These are phyloP conservation scores for Quercus tomentella DNA, from an alignment of 331 rosid genomes.

Conservation along the genomic window DNA sequence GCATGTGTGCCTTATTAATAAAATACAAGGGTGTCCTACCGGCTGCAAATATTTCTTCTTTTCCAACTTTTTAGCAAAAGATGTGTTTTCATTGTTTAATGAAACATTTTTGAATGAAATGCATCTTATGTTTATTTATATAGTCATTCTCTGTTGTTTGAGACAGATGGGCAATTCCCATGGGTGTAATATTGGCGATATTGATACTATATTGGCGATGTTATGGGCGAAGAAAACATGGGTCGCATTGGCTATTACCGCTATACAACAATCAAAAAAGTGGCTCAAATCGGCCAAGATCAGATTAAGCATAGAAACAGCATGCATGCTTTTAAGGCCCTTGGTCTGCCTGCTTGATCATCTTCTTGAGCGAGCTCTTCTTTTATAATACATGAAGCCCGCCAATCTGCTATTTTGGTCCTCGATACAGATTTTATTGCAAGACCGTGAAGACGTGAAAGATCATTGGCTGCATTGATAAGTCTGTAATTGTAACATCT, in stretches of 20 bases:
- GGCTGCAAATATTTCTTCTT: neutral
- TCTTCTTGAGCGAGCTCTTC: slow-evolving; percentile 34
- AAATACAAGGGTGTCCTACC: neutral
- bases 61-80: neutral
- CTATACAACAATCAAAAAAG: slow-evolving; percentile 48
- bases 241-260: slow-evolving; percentile 70
- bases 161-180: slow-evolving; percentile 93
- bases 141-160: slow-evolving; percentile 2
- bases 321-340: slow-evolving; percentile 5
- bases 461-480: slow-evolving; percentile 16
- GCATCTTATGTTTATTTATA: neutral
- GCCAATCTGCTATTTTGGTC: slow-evolving; percentile 12
- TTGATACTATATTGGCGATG: slow-evolving; percentile 79
- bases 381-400: slow-evolving; percentile 33
- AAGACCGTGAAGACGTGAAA: slow-evolving; percentile 13
- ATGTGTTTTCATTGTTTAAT: neutral
- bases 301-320: slow-evolving; percentile 39
- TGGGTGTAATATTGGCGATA: slow-evolving; percentile 38
- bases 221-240: slow-evolving; percentile 66
- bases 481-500: slow-evolving; percentile 24
- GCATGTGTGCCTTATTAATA: neutral
- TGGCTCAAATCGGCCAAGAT: slow-evolving; percentile 56
- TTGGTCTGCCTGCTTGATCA: slow-evolving; percentile 15
- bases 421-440: slow-evolving; percentile 7
- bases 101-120: too few species aligned